Base-by-base conservation (phyloP, 1,139 yeast genomes). In the Zhuliangozyma parablackwelliae region DNA sequence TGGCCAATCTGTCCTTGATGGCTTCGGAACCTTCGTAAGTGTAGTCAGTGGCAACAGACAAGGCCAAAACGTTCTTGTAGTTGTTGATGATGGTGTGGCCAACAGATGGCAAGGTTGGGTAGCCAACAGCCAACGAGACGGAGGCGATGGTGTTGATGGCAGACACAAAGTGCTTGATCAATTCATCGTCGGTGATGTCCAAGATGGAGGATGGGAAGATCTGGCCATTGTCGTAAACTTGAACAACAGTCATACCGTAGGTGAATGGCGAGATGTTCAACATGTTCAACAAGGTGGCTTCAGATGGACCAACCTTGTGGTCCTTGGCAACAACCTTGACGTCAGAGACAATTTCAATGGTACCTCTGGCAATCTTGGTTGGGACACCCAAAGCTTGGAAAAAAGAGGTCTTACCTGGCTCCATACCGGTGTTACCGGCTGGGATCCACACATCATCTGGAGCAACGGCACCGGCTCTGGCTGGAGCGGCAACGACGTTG, bases 301-400 rank as follows among this genome's bases (percentile, higher is more conserved):
- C 99, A 63, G 98, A 92, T 61, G 95, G 96, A 80, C 99, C 99
- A 63, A 92, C 98, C 76, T 76, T 88, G 68, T 65, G 65, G 63
- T 87, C 87, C 50, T 83, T 80, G 53, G 75, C 80, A 65, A 90
- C 96, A 68, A 92, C 96, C 80, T 87, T 87, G 65, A 92, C 96
- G 68, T 94, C 98, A 59, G 86, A 75, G 72, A 88, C 90, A 75
- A 92, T 92, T 79, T 92, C 99, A 84, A 92, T 92, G 75, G 96
- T 88, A 92, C 99, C 99, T 86, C 99, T 90, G 75, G 96, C 94
- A 89, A 92, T 92, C 94, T 92, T 92, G 87, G 99, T 92, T 82
- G 98, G 98, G 65, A 92, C 97, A 87, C 97, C 97, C 65, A 92
- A 84, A 69, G 99, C 98, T 83, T 92, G 99, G 97, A 92, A 92